Percentiles rank a stretch among this genome's conserved stretches.
Evolutionary conservation across 257 asterid species (phyloP).

Genomic region (Solanum clarkiae): DNA sequence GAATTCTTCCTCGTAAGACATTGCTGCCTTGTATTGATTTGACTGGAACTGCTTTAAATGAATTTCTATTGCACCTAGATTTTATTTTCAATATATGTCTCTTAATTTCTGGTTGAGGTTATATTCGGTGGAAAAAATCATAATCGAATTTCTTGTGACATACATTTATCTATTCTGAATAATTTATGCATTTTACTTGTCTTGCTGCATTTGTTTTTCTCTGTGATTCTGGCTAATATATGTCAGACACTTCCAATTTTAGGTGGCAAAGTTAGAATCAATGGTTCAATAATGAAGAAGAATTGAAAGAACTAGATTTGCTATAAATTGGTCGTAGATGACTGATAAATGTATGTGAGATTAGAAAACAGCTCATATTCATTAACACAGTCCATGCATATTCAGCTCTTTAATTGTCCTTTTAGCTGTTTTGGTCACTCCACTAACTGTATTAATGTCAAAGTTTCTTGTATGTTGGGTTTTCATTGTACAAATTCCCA

Average conservation of each 20-base stretch:
- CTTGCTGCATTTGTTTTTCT: background rate
- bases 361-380: background rate
- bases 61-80: background rate
- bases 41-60: background rate
- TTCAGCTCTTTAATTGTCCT: background rate
- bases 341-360: background rate
- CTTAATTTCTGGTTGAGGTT: background rate
- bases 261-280: background rate
- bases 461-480: background rate
- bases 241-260: background rate
- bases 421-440: background rate
- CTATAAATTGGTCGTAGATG: background rate
- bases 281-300: background rate
- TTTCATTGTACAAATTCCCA: background rate
- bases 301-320: background rate
- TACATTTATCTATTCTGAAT: background rate
- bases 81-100: background rate
- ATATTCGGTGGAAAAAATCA: background rate
- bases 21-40: conserved; percentile 1
- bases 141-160: background rate
- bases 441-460: background rate
- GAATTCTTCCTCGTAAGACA: conserved; percentile 52
- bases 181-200: background rate
- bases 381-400: background rate
- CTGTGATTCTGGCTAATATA: background rate